A percentile compares a stretch with the other conserved stretches of the same genome.
These are phyloP conservation scores for Neurospora sp. DNA, from an alignment of 2,329 filamentous ascomycete species.

Conservation along the genomic window DNA sequence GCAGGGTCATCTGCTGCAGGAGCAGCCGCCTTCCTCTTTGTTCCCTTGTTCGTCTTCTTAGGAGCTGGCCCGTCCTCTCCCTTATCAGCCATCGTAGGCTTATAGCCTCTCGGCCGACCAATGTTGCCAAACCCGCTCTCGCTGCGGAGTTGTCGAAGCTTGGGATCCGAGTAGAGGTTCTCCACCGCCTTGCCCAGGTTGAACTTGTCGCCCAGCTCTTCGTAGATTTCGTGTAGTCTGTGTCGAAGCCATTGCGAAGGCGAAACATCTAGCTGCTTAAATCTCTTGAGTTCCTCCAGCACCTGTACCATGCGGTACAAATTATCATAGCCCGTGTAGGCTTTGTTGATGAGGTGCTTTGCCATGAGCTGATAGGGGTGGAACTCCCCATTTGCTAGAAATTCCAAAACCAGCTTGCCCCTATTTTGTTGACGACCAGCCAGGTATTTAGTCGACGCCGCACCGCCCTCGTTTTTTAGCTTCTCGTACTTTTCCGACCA, in stretches of 20 bases:
- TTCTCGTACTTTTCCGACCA: conserved; percentile 39
- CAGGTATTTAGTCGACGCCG: conserved; percentile 39
- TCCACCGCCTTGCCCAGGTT: conserved; percentile 41
- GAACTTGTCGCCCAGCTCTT: conserved; percentile 35
- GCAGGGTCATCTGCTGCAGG: neutral
- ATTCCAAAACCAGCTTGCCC: conserved; percentile 42
- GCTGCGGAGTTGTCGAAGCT: conserved; percentile 36
- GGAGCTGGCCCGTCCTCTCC: conserved; percentile 16
- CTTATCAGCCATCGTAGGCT: conserved; percentile 19
- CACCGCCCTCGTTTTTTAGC: conserved; percentile 23
- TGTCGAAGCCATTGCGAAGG: conserved; percentile 49
- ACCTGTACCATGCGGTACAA: conserved; percentile 46
- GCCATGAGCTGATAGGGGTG: conserved; percentile 47
- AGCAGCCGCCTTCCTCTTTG: conserved; percentile 1
- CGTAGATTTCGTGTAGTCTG: conserved; percentile 41
- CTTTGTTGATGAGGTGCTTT: conserved; percentile 39
- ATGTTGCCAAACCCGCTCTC: conserved; percentile 49
- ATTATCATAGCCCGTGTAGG: conserved; percentile 44
- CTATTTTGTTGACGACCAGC: conserved; percentile 47
- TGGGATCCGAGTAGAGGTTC: conserved; percentile 47
- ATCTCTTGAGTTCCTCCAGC: conserved; percentile 43
- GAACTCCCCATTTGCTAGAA: conserved; percentile 39
- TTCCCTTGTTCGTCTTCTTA: conserved; percentile 14
- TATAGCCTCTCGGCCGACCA: conserved; percentile 42
- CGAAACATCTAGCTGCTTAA: conserved; percentile 37